These are phyloP conservation scores for Petrea volubilis DNA, from an alignment of 257 asterid species.

Conservation along the genomic window DNA sequence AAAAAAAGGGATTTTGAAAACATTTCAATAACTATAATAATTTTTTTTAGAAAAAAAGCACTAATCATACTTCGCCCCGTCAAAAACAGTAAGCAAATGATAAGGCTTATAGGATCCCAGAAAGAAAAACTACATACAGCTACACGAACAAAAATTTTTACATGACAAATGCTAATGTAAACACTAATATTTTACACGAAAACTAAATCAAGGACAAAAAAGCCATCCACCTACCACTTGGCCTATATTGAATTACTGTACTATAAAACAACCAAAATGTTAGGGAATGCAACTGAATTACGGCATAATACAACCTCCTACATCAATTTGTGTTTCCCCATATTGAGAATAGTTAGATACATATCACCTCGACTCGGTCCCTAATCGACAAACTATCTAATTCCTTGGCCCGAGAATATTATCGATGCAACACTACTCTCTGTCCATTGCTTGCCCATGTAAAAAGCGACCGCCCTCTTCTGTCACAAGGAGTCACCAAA, in stretches of 20 bases:
- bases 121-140: neutral
- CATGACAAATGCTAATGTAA: conserved; percentile 30
- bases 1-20: too few species aligned
- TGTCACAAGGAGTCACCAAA: conserved; percentile 28
- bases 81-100: too few species aligned
- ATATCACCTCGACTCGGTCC: conserved; percentile 15
- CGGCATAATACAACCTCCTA: conserved; percentile 51
- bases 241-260: conserved; percentile 41
- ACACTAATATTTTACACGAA: conserved; percentile 38
- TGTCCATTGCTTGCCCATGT: conserved; percentile 65
- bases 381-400: conserved; percentile 14
- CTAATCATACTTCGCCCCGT: too few species aligned
- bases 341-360: conserved; percentile 14
- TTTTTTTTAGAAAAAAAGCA: too few species aligned
- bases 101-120: neutral
- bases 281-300: conserved; percentile 20
- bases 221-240: conserved; percentile 41
- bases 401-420: neutral
- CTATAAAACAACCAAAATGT: conserved; percentile 32
- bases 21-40: too few species aligned
- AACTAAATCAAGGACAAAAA: conserved; percentile 22
- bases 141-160: conserved; percentile 27
- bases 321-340: conserved; percentile 28
- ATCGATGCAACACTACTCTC: conserved; percentile 33
- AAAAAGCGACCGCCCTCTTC: conserved; percentile 72